Evolutionary conservation across 208 protist species (phyloP), one percentile per base, ranked within the genome.

Genomic region (Kentomonas sorsogonicus): DNA sequence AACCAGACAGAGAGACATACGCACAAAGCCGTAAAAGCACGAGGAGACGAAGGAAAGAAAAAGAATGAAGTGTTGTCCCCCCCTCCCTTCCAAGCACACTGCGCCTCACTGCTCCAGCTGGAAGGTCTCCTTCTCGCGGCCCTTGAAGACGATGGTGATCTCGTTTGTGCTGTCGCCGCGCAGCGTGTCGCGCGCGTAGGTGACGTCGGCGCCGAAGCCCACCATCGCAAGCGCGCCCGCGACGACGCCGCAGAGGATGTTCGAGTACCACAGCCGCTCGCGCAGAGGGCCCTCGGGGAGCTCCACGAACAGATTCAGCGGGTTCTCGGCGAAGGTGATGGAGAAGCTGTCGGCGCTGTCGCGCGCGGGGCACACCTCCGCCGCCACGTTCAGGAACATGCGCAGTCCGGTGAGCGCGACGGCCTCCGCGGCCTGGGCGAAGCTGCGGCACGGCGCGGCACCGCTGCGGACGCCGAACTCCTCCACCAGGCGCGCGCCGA

Each of bases 191-290:
- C 81, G 74, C 22, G 85, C 73, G 68, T 95, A 98, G 26, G 63
- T 48, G 15, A 76, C 80, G 63, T 96, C 79, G 1, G 88, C 80
- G 30, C 89, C 66, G 59, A 95, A 90, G 15, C 88, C 81, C 1
- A 98, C 86, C 78, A 98, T 87, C 51, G 97, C 92, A 13, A 99
- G 67, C 27, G 95, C 94, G 15, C 98, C 98, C 11, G 85, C 66
- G 6, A 99, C 83, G 7, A 99, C 97, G 25, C 98, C 98, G 64
- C 96, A 98, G 16, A 99, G 72, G 15, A 99, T 65, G 71, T 99
- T 99, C 16, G 84, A 98, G 66, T 98, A 99, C 65, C 81, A 94
- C 34, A 99, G 76, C 40, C 66, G 62, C 39, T 91, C 63, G 38
- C 73, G 60, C 55, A 91, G 67, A 39, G 85, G 82, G 1, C 94